Conservation (phyloP, 1,284 basidiomycete species). For the Irpex lacteus region DNA sequence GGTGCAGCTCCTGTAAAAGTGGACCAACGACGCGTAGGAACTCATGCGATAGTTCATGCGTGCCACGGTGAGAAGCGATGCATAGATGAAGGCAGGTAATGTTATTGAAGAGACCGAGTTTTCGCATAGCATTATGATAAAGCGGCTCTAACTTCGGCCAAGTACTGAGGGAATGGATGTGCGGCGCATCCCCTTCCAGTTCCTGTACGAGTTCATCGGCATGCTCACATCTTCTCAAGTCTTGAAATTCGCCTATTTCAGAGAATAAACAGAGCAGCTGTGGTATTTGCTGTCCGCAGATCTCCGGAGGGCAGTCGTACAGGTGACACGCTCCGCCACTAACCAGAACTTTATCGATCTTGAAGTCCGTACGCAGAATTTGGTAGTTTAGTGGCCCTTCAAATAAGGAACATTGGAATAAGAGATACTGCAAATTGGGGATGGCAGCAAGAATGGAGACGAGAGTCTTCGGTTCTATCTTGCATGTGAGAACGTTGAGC, state of each 20-base stretch:
- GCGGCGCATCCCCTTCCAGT: neutral
- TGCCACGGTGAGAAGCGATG: too few relatives aligned
- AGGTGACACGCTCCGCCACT: neutral
- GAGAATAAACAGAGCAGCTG: neutral
- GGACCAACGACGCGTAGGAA: too few relatives aligned
- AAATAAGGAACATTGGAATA: neutral
- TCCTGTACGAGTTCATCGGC: neutral
- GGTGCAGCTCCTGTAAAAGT: too few relatives aligned
- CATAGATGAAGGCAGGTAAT: too few relatives aligned
- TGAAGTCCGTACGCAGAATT: neutral
- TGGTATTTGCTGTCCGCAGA: neutral
- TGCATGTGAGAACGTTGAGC: neutral
- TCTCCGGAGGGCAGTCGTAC: neutral
- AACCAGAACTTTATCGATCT: neutral
- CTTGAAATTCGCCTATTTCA: neutral
- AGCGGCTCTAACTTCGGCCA: too few relatives aligned
- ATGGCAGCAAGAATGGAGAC: neutral
- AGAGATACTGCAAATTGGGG: neutral
- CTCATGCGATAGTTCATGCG: too few relatives aligned
- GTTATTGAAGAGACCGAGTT: too few relatives aligned
- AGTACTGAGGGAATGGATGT: too few relatives aligned
- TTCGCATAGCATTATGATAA: too few relatives aligned
- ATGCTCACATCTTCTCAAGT: neutral
- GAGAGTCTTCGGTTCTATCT: neutral
- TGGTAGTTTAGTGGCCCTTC: neutral